Evolutionary conservation across 2,329 filamentous ascomycete species (phyloP).

Genomic region (Chrysoporthe puriensis): DNA sequence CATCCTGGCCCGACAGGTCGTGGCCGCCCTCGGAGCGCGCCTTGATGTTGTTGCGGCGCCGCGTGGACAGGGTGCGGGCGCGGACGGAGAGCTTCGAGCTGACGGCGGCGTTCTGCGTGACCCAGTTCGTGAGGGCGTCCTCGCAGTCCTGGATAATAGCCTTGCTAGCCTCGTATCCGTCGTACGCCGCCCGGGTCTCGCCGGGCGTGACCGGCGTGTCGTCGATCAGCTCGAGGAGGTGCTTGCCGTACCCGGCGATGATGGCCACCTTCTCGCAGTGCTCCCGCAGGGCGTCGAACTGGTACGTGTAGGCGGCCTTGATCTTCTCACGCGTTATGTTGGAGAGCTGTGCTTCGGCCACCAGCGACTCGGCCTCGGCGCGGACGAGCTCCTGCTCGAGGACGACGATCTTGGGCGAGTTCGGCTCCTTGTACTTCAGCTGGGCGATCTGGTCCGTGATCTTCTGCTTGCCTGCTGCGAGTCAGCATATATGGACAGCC

Average conservation of each 20-base stretch:
- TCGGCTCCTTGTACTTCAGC: constrained; percentile 99
- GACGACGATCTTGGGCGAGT: constrained; percentile 95
- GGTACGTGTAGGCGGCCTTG: constrained; percentile 96
- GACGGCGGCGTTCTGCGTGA: constrained; percentile 85
- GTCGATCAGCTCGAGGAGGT: constrained; percentile 94
- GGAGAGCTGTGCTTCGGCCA: constrained; percentile 95
- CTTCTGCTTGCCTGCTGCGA: constrained; percentile 86
- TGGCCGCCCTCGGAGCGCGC: constrained; percentile 74
- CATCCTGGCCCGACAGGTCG: constrained; percentile 83
- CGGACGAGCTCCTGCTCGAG: constrained; percentile 98
- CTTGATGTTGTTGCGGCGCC: constrained; percentile 73
- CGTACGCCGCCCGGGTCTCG: constrained; percentile 93
- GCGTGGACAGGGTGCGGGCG: constrained; percentile 83
- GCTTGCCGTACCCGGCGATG: constrained; percentile 96
- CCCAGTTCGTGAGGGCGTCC: constrained; percentile 96
- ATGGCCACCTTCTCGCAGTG: constrained; percentile 98
- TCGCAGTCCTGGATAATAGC: constrained; percentile 99
- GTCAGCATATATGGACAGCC: background rate
- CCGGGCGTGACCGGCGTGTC: constrained; percentile 96
- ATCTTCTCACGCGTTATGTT: constrained; percentile 99
- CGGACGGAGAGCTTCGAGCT: constrained; percentile 85
- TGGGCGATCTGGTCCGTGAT: constrained; percentile 99
- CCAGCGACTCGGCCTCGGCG: constrained; percentile 97
- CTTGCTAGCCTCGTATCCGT: constrained; percentile 98
- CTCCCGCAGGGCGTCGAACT: constrained; percentile 96